Percentiles rank a stretch among this genome's conserved stretches.
Conservation (phyloP, 306 rosid genomes). For the Prunus padus region DNA sequence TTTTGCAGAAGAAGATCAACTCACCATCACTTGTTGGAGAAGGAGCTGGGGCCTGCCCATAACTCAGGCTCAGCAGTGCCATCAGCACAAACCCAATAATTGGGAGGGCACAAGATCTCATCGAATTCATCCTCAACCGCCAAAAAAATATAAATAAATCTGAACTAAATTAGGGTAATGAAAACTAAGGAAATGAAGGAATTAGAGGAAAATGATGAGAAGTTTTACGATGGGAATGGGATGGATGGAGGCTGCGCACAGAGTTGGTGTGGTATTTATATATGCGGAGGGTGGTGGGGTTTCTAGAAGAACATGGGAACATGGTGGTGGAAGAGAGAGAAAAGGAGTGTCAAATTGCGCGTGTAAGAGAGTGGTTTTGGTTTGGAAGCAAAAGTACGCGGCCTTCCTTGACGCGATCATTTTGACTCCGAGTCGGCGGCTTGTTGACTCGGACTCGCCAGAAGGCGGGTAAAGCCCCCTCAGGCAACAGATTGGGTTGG, state of each 20-base stretch:
- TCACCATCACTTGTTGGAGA: slow-evolving; percentile 55
- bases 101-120: slow-evolving; percentile 32
- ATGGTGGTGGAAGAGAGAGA: not conserved
- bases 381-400: slow-evolving; percentile 23
- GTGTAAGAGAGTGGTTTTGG: not conserved
- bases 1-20: slow-evolving; percentile 7
- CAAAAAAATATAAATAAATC: not conserved
- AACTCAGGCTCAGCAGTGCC: slow-evolving; percentile 31
- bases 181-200: not conserved
- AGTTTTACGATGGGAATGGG: not conserved
- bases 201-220: not conserved
- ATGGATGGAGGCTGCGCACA: not conserved
- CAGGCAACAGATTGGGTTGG: not conserved
- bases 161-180: not conserved
- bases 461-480: not conserved
- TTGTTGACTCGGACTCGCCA: slow-evolving; percentile 12
- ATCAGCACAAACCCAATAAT: slow-evolving; percentile 37
- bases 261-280: slow-evolving; percentile 25
- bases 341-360: not conserved
- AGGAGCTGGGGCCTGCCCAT: slow-evolving; percentile 42
- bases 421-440: slow-evolving; percentile 40
- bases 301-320: slow-evolving; percentile 16
- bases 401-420: not conserved
- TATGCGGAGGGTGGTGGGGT: not conserved
- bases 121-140: slow-evolving; percentile 24